Evolutionary conservation across 768 basidiomycete species (phyloP).

Genomic region (Aureoboletus auriporus): DNA sequence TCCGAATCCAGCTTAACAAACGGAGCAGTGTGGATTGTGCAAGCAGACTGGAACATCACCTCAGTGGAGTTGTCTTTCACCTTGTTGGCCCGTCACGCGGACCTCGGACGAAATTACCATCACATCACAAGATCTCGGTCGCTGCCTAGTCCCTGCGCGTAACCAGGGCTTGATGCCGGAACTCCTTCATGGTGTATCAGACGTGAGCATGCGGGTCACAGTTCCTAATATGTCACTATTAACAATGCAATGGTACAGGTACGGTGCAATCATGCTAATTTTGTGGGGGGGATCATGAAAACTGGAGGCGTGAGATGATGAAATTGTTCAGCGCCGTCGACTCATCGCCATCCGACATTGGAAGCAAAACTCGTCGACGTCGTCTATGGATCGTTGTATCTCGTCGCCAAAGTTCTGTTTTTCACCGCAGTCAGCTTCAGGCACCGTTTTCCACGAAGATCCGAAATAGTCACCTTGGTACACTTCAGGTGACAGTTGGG

Average conservation of each 20-base stretch:
- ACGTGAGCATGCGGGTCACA: constrained; percentile 1
- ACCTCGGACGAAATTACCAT: neutral
- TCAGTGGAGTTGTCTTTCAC: no score
- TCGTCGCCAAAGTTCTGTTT: constrained; percentile 63
- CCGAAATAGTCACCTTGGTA: constrained; percentile 44
- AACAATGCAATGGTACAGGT: constrained; percentile 25
- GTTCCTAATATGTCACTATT: constrained; percentile 15
- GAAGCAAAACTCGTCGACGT: constrained; percentile 67
- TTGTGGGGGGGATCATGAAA: neutral
- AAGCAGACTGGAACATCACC: no score
- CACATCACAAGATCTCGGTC: constrained; percentile 4
- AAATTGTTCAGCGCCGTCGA: constrained; percentile 21
- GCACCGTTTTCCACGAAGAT: constrained; percentile 9
- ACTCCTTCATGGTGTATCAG: neutral
- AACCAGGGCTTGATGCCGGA: neutral
- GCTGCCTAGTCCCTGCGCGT: neutral
- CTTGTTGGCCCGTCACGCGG: constrained; percentile 3
- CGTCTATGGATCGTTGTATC: constrained; percentile 65
- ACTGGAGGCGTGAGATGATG: constrained; percentile 2
- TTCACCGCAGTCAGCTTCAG: constrained; percentile 5
- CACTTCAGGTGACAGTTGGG: constrained; percentile 52
- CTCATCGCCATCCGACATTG: constrained; percentile 60
- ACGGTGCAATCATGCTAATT: constrained; percentile 24
- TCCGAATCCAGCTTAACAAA: neutral
- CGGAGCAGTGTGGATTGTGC: neutral